phyloP scores from a whole-genome alignment of 306 rosid species.

The Ceratonia siliqua region DNA sequence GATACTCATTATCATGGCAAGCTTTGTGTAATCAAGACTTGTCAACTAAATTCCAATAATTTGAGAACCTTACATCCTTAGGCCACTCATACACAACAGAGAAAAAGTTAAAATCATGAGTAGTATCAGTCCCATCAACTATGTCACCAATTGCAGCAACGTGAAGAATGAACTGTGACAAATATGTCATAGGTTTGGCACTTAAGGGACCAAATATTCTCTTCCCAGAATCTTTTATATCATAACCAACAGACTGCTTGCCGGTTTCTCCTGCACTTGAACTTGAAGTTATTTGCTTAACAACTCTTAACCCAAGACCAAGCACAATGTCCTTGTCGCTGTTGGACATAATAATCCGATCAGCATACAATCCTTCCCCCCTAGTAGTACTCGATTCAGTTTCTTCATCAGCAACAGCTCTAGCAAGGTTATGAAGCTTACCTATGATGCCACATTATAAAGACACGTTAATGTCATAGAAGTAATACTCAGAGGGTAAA shows the following conservation, averaged over 20 bases:
- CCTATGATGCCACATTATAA: conserved; percentile 52
- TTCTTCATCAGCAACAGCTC: conserved; percentile 98
- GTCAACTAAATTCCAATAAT: conserved; percentile 35
- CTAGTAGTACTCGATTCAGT: conserved; percentile 60
- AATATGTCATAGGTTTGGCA: conserved; percentile 79
- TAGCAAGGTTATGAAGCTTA: conserved; percentile 96
- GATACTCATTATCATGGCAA: conserved; percentile 25
- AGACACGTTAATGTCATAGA: conserved; percentile 28
- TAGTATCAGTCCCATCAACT: conserved; percentile 96
- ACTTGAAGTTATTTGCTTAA: conserved; percentile 60
- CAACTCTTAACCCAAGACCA: conserved; percentile 87
- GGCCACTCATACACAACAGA: conserved; percentile 95
- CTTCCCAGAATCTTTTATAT: conserved; percentile 80
- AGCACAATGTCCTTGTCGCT: conserved; percentile 69
- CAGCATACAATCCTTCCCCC: conserved; percentile 73
- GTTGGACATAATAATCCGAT: conserved; percentile 58
- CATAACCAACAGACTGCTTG: conserved; percentile 66
- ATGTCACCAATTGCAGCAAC: conserved; percentile 97
- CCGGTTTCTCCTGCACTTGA: conserved; percentile 56
- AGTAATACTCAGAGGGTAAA: conserved; percentile 21
- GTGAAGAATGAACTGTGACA: conserved; percentile 91
- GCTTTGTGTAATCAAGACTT: conserved; percentile 12
- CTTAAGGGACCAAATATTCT: conserved; percentile 80
- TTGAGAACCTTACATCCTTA: conserved; percentile 81
- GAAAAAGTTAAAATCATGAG: conserved; percentile 97